These are phyloP conservation scores for Ceratonia siliqua DNA, from an alignment of 306 rosid species.

Conservation along the genomic window DNA sequence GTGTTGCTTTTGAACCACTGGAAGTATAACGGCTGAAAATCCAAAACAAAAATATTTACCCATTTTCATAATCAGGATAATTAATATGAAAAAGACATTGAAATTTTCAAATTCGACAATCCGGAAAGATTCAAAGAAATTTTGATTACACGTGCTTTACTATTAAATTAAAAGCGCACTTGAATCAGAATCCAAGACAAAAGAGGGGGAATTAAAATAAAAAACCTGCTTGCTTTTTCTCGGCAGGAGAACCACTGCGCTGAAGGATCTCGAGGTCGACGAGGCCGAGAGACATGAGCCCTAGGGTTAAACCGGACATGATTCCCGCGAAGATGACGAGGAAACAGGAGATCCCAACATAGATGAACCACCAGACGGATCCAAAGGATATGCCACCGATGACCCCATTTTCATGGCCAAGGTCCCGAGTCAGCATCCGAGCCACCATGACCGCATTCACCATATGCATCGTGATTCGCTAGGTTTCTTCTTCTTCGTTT, in stretches of 20 bases:
- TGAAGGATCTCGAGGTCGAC: constrained; percentile 96
- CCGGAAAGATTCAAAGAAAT: neutral
- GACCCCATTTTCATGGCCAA: constrained; percentile 33
- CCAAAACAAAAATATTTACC: neutral
- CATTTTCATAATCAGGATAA: too few species aligned
- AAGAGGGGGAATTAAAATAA: neutral
- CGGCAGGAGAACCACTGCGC: constrained; percentile 77
- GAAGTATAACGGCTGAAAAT: constrained; percentile 73
- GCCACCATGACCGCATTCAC: constrained; percentile 53
- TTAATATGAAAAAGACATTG: neutral
- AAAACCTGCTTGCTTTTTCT: constrained; percentile 92
- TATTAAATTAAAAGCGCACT: too few species aligned
- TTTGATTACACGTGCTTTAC: neutral
- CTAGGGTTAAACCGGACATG: constrained; percentile 96
- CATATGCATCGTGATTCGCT: constrained; percentile 39
- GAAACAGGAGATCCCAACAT: constrained; percentile 68
- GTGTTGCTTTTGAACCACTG: constrained; percentile 96
- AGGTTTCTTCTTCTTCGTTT: constrained; percentile 1
- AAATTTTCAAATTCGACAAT: neutral
- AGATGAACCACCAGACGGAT: constrained; percentile 68
- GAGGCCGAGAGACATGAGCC: constrained; percentile 94
- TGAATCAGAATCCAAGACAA: too few species aligned
- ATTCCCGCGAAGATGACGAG: constrained; percentile 89
- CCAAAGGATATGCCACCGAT: constrained; percentile 53
- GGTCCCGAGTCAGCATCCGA: constrained; percentile 58